phyloP scores from a whole-genome alignment of 441 rosid species.

The Erodium texanum region DNA sequence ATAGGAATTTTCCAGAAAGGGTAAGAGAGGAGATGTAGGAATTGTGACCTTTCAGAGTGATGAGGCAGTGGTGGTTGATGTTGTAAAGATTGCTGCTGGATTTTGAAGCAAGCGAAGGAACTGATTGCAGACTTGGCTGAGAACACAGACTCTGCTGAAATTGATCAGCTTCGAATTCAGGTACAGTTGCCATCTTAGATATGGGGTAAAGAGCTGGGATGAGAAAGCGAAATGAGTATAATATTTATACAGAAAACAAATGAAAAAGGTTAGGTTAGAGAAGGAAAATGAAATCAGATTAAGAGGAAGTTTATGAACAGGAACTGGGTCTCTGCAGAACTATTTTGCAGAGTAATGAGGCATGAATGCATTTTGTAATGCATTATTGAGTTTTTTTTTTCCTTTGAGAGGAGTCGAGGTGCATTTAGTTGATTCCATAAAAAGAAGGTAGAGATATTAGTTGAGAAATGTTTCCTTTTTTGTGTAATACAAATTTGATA shows the following conservation, averaged over 20 bases:
- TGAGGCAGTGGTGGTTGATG: conserved; percentile 38
- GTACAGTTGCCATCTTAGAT: conserved; percentile 12
- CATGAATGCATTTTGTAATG: neutral
- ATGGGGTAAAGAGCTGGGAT: neutral
- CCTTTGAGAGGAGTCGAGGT: neutral
- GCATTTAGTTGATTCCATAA: conserved; percentile 6
- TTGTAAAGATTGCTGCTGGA: conserved; percentile 12
- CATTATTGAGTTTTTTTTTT: neutral
- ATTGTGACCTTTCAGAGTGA: conserved; percentile 52
- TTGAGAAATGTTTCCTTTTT: neutral
- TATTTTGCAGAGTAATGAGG: conserved; percentile 5
- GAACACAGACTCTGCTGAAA: conserved; percentile 24
- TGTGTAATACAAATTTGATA: neutral
- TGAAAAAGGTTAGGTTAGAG: neutral
- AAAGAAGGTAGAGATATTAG: neutral
- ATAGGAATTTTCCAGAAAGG: conserved; percentile 55
- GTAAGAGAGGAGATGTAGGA: conserved; percentile 57
- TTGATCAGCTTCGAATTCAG: conserved; percentile 18
- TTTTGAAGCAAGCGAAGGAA: conserved; percentile 34
- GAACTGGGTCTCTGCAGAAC: neutral
- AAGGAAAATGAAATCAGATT: too few species aligned
- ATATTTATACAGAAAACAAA: neutral
- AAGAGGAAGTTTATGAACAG: neutral
- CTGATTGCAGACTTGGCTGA: conserved; percentile 35
- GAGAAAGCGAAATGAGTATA: neutral